A percentile compares a stretch with the other conserved stretches of the same genome.
phyloP scores from a whole-genome alignment of 1,284 basidiomycete genomes.

The Mycosarcoma mackinlayi region DNA sequence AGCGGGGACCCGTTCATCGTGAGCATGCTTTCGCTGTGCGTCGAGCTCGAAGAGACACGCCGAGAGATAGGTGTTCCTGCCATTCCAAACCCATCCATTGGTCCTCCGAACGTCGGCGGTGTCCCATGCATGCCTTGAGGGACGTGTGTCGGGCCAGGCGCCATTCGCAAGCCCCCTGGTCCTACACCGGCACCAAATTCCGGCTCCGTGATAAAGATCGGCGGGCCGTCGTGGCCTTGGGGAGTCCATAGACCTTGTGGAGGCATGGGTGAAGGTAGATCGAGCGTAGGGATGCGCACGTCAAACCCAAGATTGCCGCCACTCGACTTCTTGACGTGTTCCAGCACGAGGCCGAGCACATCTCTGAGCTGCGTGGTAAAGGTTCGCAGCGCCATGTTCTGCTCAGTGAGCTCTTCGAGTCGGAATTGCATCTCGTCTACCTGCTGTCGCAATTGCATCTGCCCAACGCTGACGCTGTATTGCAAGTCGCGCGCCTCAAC shows the following conservation, averaged over 20 bases:
- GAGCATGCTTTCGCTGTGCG: slow-evolving; percentile 46
- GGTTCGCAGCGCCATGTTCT: slow-evolving; percentile 51
- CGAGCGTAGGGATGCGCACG: slow-evolving; percentile 45
- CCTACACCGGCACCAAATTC: slow-evolving; percentile 38
- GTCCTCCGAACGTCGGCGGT: slow-evolving; percentile 8
- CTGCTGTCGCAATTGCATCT: slow-evolving; percentile 60
- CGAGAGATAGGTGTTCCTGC: slow-evolving; percentile 35
- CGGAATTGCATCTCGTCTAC: slow-evolving; percentile 60
- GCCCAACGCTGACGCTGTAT: slow-evolving; percentile 58
- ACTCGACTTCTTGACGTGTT: slow-evolving; percentile 54
- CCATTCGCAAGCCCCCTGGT: slow-evolving; percentile 27
- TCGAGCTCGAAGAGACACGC: slow-evolving; percentile 43
- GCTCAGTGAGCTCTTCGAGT: slow-evolving; percentile 55
- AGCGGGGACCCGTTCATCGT: slow-evolving; percentile 40
- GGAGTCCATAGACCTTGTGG: slow-evolving; percentile 46
- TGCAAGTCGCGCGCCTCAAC: slow-evolving; percentile 59
- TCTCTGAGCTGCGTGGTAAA: slow-evolving; percentile 50
- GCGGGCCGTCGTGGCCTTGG: slow-evolving; percentile 55
- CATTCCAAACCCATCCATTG: slow-evolving; percentile 26
- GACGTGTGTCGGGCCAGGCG: slow-evolving; percentile 14
- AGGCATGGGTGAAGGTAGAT: slow-evolving; percentile 51
- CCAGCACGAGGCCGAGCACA: slow-evolving; percentile 46
- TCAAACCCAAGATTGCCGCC: slow-evolving; percentile 56
- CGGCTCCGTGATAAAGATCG: slow-evolving; percentile 60
- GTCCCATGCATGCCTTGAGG: slow-evolving; percentile 20